A percentile compares a stretch with the other conserved stretches of the same genome.
Conservation (phyloP, 1,284 basidiomycete species). For the Puccinia novopanici region DNA sequence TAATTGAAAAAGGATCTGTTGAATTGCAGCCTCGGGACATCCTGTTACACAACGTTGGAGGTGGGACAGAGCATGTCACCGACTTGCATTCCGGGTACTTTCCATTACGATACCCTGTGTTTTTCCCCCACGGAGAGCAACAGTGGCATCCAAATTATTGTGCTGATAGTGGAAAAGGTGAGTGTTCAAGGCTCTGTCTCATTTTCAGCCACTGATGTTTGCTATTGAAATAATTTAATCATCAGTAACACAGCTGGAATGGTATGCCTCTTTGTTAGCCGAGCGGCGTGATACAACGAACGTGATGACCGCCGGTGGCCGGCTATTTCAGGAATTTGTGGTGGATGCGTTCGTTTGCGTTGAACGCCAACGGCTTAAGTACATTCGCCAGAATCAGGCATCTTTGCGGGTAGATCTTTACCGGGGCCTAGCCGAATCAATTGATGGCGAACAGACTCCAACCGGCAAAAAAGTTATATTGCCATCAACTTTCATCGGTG, state of each 20-base stretch:
- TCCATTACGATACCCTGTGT: not conserved
- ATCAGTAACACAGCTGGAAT: not conserved
- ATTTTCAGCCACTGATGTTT: no score
- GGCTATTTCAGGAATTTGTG: conserved; percentile 10
- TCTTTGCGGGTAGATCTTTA: not conserved
- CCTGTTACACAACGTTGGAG: not conserved
- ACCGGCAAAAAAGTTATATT: conserved; percentile 40
- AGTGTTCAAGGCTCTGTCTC: no score
- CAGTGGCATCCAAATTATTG: no score
- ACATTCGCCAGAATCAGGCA: not conserved
- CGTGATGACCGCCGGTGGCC: not conserved
- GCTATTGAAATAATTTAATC: no score
- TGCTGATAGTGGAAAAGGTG: no score
- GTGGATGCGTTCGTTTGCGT: not conserved
- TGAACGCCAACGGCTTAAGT: not conserved
- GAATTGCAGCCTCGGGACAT: not conserved
- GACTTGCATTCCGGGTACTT: not conserved
- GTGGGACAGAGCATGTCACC: not conserved
- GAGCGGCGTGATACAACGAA: not conserved
- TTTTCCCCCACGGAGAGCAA: no score
- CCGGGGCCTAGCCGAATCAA: not conserved
- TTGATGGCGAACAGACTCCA: conserved; percentile 24
- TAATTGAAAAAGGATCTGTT: not conserved
- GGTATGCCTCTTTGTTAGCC: not conserved
- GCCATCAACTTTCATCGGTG: conserved; percentile 61